Base-by-base conservation (phyloP, 2,329 filamentous ascomycete species). In the Seiridium cupressi region DNA sequence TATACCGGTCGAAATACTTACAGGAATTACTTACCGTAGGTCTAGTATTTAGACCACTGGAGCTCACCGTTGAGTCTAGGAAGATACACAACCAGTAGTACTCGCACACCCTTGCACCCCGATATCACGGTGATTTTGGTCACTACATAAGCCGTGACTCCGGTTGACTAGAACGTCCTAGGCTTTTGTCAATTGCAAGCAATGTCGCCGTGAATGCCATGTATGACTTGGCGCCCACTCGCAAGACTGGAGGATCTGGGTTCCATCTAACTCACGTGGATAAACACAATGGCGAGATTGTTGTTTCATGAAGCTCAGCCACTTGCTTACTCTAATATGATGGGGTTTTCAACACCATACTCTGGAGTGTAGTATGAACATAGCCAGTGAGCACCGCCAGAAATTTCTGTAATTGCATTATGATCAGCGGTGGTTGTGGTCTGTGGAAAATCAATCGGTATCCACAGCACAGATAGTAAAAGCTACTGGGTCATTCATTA, bases 141-240 rank as follows among this genome's bases (percentile, higher is more conserved):
- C 69, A 32, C 63, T 68, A 68, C 61, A 35, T 70, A 72, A 5
- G 66, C 61, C 5, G 69, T 68, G 13, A 72, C 63, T 0, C 70
- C 69, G 3, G 72, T 60, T 5, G 66, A 65, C 42, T 72, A 66
- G 3, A 60, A 58, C 62, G 59, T 1, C 64, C 65, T 1, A 71
- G 51, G 1, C 61, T 46, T 1, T 62, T 66, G 5, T 18, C 34
- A 40, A 51, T 51, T 1, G 60, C 48, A 6, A 64, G 40, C 26
- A 68, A 36, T 6, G 60, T 67, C 9, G 68, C 68, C 1, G 67
- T 62, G 34, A 70, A 72, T 1, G 69, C 70, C 67, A 72, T 72
- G 10, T 51, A 51, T 18, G n/a, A 51, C 34, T 35, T 51, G 10
- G 35, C 49, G 49, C 32, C 49, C n/a, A 51, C 34, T 10, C 49